Evolutionary conservation across 192 early-diverging fungal species (phyloP), one percentile per base, ranked within the genome.

Genomic region (Diversispora epigaea): DNA sequence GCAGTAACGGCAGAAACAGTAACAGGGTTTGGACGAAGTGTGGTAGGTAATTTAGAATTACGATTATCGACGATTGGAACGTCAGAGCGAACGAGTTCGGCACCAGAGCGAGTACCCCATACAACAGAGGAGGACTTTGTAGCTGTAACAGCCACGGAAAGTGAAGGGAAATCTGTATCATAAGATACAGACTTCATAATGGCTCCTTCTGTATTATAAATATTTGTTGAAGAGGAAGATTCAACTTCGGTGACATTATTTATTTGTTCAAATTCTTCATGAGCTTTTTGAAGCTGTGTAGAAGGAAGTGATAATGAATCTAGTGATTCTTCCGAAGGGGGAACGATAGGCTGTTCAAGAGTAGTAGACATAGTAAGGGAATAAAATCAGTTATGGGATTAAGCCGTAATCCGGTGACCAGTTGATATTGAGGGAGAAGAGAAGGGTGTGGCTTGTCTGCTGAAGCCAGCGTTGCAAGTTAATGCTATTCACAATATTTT

Each of bases 391-490:
- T 55, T 71, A 21, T 12, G 68, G 68, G 68, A 43, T 71, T 47
- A 55, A 41, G 43, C 68, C 68, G 68, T 71, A 56, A 52, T 56
- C n/a, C 39, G 68, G 52, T 41, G 68, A 71, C 52, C 68, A 17
- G 68, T 49, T 56, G 68, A 52, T 19, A 52, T 40, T 32, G 39
- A 25, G 19, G 41, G 49, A 47, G 68, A 55, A 12, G 40, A 71
- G 49, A 52, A 40, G 52, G 52, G 49, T 41, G 47, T 52, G 49
- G 47, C 39, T 55, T 71, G 68, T 56, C 22, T 71, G 10, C 68
- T 52, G 68, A 71, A 56, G 68, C 68, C 68, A 71, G 68, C 52
- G 68, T 71, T 71, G 68, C 68, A 71, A 40, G 19, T 68, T 49
- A 25, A 32, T 32, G 25, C 25, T 32, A 32, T 32, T 32, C 25